Evolutionary conservation across 148 eudicot species (phyloP).

Genomic region (Vaccinium corymbosum): DNA sequence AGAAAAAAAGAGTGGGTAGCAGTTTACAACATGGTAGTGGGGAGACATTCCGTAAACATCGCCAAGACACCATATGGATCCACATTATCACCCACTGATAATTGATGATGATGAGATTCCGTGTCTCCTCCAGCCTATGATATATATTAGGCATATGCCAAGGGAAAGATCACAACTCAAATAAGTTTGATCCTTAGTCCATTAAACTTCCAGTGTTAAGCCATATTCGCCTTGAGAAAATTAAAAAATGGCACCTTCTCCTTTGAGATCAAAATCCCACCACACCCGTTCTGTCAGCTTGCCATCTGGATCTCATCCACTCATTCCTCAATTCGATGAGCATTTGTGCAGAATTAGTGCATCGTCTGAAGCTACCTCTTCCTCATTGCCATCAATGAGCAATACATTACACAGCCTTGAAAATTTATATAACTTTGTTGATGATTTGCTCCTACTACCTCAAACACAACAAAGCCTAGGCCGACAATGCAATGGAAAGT

Average conservation of each 20-base stretch:
- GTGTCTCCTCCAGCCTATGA: not conserved
- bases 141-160: not conserved
- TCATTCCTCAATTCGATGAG: conserved; percentile 16
- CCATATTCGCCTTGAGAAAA: not conserved
- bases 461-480: conserved; percentile 13
- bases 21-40: not conserved
- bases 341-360: conserved; percentile 2
- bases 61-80: not conserved
- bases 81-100: not conserved
- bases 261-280: conserved; percentile 4
- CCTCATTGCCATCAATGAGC: too few relatives aligned
- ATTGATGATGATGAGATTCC: not conserved
- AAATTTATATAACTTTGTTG: conserved; percentile 13
- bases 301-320: conserved; percentile 21
- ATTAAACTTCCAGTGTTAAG: not conserved
- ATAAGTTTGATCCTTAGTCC: too few relatives aligned
- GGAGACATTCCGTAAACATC: not conserved
- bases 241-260: conserved; percentile 4
- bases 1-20: not conserved
- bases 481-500: not conserved
- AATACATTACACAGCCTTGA: not conserved
- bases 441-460: conserved; percentile 24
- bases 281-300: conserved; percentile 30
- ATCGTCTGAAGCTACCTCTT: too few relatives aligned
- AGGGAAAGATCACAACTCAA: not conserved